A percentile compares a stretch with the other conserved stretches of the same genome.
Evolutionary conservation across 1,284 basidiomycete species (phyloP).

Genomic region (Thelephora terrestris): DNA sequence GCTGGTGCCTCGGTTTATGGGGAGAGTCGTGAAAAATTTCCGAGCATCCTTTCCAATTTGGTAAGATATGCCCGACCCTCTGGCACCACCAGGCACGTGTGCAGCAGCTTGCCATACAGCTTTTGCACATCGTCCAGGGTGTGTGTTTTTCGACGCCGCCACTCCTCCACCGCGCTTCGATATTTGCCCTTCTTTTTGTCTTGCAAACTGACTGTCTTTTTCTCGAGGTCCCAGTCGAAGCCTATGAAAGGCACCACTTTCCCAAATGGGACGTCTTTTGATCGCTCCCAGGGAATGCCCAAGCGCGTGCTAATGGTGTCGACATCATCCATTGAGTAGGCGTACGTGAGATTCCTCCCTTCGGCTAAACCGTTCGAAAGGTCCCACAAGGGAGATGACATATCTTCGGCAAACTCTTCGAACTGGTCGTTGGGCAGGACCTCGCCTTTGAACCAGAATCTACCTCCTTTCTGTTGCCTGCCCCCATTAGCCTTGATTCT

Average conservation of each 20-base stretch:
- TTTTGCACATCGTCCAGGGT: slow-evolving; percentile 10
- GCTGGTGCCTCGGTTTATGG: slow-evolving; percentile 18
- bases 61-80: slow-evolving; percentile 35
- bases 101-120: slow-evolving; percentile 18
- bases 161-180: slow-evolving; percentile 7
- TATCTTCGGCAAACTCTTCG: slow-evolving; percentile 16
- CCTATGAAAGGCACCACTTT: slow-evolving; percentile 13
- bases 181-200: slow-evolving; percentile 14
- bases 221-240: slow-evolving; percentile 15
- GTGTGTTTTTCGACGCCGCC: slow-evolving; percentile 6
- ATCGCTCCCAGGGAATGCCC: slow-evolving; percentile 16
- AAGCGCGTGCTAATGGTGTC: slow-evolving; percentile 10
- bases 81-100: slow-evolving; percentile 30
- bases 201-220: slow-evolving; percentile 10
- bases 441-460: slow-evolving; percentile 23
- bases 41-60: slow-evolving; percentile 23
- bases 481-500: slow-evolving; percentile 2
- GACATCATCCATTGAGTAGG: slow-evolving; percentile 14
- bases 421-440: slow-evolving; percentile 3
- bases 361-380: slow-evolving; percentile 5
- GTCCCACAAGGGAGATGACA: slow-evolving; percentile 8
- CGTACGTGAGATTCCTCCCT: slow-evolving; percentile 8
- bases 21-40: slow-evolving; percentile 10
- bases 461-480: slow-evolving; percentile 15
- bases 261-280: slow-evolving; percentile 14